Percentiles rank a stretch among this genome's conserved stretches.
Evolutionary conservation across 2,329 filamentous ascomycete species (phyloP).

Genomic region (Onygenales sp.): DNA sequence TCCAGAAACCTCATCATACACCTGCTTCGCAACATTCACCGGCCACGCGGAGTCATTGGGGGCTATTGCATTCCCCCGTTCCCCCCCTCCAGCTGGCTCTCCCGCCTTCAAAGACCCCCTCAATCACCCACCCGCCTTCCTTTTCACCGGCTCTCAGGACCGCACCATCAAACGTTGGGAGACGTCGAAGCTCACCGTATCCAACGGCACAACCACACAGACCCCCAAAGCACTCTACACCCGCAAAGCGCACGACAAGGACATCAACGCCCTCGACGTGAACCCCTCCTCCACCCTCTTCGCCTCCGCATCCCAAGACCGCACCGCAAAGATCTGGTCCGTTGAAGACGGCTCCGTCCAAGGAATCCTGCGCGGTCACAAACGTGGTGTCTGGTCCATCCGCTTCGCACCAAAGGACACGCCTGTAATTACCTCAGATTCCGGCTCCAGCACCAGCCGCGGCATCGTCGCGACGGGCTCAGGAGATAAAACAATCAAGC

Average conservation of each 20-base stretch:
- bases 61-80: constrained; percentile 73
- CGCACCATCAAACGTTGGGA: constrained; percentile 95
- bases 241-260: constrained; percentile 93
- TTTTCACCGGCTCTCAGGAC: constrained; percentile 90
- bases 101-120: constrained; percentile 64
- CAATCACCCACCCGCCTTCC: constrained; percentile 68
- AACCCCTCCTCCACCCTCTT: constrained; percentile 69
- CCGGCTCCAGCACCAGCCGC: constrained; percentile 60
- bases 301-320: constrained; percentile 92
- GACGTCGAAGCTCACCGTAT: constrained; percentile 52
- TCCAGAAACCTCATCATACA: constrained; percentile 60
- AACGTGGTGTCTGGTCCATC: constrained; percentile 91
- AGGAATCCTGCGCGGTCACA: constrained; percentile 85
- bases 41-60: constrained; percentile 92
- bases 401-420: constrained; percentile 75
- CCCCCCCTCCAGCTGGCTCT: constrained; percentile 57
- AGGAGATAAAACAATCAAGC: constrained; percentile 89
- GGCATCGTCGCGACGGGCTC: constrained; percentile 83
- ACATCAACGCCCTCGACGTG: constrained; percentile 90
- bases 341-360: constrained; percentile 80
- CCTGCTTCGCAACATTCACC: constrained; percentile 72
- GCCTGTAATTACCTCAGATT: constrained; percentile 64
- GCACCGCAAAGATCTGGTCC: constrained; percentile 95
- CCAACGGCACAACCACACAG: constrained; percentile 26
- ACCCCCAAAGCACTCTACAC: constrained; percentile 61